phyloP scores from a whole-genome alignment of 371 early-diverging fungal genomes.

The Mortierella sp. region DNA sequence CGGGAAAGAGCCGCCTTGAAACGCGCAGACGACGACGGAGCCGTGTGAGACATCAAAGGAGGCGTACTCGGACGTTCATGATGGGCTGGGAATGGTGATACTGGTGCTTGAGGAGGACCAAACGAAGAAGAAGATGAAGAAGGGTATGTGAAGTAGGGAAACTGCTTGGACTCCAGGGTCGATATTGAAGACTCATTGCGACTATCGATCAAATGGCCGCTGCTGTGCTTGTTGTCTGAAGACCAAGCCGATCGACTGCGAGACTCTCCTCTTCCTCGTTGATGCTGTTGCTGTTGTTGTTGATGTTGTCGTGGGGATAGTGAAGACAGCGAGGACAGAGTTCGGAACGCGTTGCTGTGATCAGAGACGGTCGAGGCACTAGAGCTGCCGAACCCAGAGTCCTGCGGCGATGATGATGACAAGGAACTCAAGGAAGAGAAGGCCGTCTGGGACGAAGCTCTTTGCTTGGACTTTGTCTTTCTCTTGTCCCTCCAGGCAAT shows the following conservation, averaged over 20 bases:
- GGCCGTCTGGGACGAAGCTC: not conserved
- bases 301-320: not conserved
- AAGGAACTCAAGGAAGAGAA: not conserved
- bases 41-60: not conserved
- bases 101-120: not conserved
- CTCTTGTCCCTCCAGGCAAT: slow-evolving; percentile 9
- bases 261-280: not conserved
- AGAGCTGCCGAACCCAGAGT: slow-evolving; percentile 9
- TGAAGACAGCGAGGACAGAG: not conserved
- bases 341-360: not conserved
- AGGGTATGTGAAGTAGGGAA: not conserved
- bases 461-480: slow-evolving; percentile 1
- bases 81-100: not conserved
- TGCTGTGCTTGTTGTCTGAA: not conserved
- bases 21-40: not conserved
- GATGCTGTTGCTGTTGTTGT: not conserved
- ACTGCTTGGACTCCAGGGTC: not conserved
- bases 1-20: slow-evolving; percentile 14
- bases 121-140: not conserved
- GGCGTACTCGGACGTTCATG: not conserved
- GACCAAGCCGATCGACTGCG: not conserved
- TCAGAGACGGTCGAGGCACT: slow-evolving; percentile 1
- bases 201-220: not conserved
- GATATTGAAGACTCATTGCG: slow-evolving; percentile 1
- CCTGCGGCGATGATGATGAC: not conserved